A percentile compares a stretch with the other conserved stretches of the same genome.
phyloP scores from a whole-genome alignment of 352 stramenopile genomes.

The Hyaloperonospora brassicae region DNA sequence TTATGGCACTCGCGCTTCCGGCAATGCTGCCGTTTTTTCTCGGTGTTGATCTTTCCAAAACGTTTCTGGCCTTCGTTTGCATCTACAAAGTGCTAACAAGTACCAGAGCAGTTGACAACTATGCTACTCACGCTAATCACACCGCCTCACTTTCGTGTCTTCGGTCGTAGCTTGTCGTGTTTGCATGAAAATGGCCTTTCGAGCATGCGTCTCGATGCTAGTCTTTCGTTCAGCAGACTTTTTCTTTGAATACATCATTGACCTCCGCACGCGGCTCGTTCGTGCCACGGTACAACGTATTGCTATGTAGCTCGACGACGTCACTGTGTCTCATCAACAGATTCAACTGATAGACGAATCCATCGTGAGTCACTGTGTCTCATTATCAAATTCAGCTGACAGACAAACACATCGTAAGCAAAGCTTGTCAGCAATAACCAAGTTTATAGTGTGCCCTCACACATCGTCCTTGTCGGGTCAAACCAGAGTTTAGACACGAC shows the following conservation, averaged over 20 bases:
- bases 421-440: no score
- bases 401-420: no score
- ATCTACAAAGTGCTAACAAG: constrained; percentile 50
- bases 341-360: no score
- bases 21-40: constrained; percentile 96
- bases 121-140: neutral
- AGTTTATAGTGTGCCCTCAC: no score
- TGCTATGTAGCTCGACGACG: constrained; percentile 77
- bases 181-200: neutral
- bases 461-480: no score
- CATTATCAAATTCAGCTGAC: no score
- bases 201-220: neutral
- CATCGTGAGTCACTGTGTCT: no score
- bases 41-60: constrained; percentile 83
- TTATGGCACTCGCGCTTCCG: constrained; percentile 91
- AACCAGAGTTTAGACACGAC: no score
- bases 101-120: neutral
- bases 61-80: constrained; percentile 63
- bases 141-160: neutral
- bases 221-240: constrained; percentile 47
- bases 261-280: constrained; percentile 75
- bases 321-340: constrained; percentile 51
- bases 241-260: constrained; percentile 79
- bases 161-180: neutral
- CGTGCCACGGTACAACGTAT: constrained; percentile 77